A percentile compares a stretch with the other conserved stretches of the same genome.
phyloP scores from a whole-genome alignment of 2,329 filamentous ascomycete genomes.

The Penicillium fuscoglaucum region DNA sequence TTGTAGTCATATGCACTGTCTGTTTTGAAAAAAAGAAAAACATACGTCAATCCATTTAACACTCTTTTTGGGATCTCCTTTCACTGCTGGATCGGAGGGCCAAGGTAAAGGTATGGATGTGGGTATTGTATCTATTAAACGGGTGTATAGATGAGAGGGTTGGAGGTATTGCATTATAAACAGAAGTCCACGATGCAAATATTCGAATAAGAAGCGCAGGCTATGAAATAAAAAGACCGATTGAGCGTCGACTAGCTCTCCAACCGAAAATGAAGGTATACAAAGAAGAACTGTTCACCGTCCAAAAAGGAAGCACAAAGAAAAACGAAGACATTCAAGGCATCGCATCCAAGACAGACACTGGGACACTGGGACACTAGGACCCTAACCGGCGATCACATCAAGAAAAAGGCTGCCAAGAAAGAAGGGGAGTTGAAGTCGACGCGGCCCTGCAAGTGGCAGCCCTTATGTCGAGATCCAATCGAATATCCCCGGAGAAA shows the following conservation, averaged over 20 bases:
- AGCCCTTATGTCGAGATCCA: background rate
- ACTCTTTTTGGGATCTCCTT: conserved; percentile 38
- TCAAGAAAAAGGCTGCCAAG: conserved; percentile 9
- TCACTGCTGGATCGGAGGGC: conserved; percentile 21
- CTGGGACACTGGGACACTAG: background rate
- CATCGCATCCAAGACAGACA: background rate
- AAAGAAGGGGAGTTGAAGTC: conserved; percentile 4
- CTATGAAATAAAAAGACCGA: background rate
- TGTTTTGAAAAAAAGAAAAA: conserved; percentile 24
- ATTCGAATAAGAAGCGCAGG: background rate
- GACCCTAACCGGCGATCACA: background rate
- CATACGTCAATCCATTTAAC: conserved; percentile 64
- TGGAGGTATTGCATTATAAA: conserved; percentile 6
- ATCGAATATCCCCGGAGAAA: background rate
- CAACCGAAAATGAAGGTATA: background rate
- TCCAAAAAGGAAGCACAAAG: background rate
- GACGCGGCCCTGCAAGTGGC: conserved; percentile 5
- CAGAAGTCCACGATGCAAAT: background rate
- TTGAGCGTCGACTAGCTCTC: background rate
- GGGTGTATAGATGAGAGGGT: conserved; percentile 19
- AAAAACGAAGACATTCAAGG: too few relatives aligned
- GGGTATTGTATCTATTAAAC: conserved; percentile 21
- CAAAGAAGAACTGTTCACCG: background rate
- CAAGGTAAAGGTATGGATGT: conserved; percentile 5
- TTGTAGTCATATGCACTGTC: background rate